phyloP scores from a whole-genome alignment of 208 protist species.

The Wallacemonas sp. region DNA sequence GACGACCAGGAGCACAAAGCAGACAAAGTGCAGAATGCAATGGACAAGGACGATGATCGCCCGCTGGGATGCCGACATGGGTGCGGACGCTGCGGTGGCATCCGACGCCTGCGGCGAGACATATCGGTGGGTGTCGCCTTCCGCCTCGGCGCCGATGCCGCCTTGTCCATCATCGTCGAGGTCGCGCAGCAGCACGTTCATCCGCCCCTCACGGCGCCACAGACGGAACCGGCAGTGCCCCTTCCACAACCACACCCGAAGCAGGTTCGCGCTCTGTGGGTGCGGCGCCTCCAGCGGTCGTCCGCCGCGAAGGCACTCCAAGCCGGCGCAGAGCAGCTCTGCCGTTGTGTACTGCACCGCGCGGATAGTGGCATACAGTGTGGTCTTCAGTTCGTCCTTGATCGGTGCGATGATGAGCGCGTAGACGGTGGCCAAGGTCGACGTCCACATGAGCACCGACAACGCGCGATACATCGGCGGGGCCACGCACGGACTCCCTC shows the following conservation, averaged over 20 bases:
- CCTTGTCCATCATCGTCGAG: background rate
- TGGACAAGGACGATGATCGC: constrained; percentile 26
- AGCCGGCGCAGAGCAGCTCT: background rate
- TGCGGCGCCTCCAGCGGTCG: constrained; percentile 8
- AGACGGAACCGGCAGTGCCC: constrained; percentile 6
- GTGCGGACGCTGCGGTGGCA: background rate
- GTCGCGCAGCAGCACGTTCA: background rate
- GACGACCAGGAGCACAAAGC: constrained; percentile 41
- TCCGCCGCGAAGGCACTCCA: constrained; percentile 1
- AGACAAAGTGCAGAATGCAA: constrained; percentile 34
- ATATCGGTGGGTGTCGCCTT: background rate
- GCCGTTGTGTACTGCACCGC: constrained; percentile 1
- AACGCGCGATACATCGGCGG: background rate
- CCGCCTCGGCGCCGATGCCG: background rate
- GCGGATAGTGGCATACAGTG: background rate
- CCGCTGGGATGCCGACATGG: constrained; percentile 17
- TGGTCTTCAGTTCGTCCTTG: constrained; percentile 2
- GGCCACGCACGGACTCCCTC: constrained; percentile 11
- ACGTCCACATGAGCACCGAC: constrained; percentile 3
- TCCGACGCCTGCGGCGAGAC: background rate
- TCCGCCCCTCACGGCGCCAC: constrained; percentile 3
- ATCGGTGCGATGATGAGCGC: constrained; percentile 25
- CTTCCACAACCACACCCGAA: background rate
- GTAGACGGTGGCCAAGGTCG: constrained; percentile 26
- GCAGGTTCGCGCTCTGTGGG: constrained; percentile 9